These are phyloP conservation scores for Cichorium intybus DNA, from an alignment of 140 eudicot species.

Conservation along the genomic window DNA sequence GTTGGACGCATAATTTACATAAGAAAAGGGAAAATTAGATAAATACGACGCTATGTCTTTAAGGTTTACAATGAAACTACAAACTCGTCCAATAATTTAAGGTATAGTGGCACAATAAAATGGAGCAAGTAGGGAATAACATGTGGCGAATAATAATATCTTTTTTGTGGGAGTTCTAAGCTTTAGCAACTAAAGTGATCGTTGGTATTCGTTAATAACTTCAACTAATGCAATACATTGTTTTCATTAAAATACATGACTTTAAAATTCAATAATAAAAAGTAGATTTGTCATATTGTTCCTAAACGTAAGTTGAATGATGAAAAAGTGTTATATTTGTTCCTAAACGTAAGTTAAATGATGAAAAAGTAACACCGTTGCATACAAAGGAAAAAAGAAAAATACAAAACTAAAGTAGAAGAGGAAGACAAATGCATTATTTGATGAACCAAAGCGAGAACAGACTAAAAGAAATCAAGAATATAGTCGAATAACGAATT, in stretches of 20 bases:
- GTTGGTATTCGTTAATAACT: not conserved
- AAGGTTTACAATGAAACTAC: not conserved
- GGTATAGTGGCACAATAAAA: not conserved
- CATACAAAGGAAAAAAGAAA: no score
- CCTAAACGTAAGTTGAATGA: not conserved
- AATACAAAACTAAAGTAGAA: no score
- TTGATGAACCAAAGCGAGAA: no score
- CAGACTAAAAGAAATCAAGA: no score
- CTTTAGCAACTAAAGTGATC: constrained; percentile 10
- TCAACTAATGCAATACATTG: constrained; percentile 11
- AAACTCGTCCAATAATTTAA: not conserved
- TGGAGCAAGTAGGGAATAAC: constrained; percentile 16
- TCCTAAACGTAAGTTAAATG: not conserved
- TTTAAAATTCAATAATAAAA: not conserved
- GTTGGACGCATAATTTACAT: constrained; percentile 16
- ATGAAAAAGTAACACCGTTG: no score
- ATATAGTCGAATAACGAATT: no score
- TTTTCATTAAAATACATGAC: not conserved
- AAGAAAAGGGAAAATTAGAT: not conserved
- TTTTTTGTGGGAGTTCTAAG: constrained; percentile 12
- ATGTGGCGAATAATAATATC: not conserved
- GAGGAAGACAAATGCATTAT: no score
- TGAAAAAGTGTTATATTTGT: no score
- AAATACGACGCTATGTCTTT: not conserved
- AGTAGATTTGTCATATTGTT: not conserved